Conservation (phyloP, 163 green algal genomes). For the Chloromonas sp. region DNA sequence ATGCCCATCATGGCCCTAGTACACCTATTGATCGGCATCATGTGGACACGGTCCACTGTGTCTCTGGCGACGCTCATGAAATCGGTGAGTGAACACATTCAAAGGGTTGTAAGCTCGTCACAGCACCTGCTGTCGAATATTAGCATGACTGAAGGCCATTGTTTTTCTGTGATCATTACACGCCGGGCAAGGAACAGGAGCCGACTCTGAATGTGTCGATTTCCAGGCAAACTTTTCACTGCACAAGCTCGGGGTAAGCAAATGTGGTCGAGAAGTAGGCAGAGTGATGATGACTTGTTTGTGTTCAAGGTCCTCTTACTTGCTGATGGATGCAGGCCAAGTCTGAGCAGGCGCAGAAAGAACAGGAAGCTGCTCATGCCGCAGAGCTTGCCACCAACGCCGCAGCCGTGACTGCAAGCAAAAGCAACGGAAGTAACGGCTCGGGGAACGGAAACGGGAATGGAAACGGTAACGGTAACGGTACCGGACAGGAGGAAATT, state of each 20-base stretch:
- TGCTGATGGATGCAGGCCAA: not conserved
- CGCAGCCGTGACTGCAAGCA: not conserved
- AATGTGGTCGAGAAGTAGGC: not conserved
- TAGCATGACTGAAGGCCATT: not conserved
- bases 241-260: not conserved
- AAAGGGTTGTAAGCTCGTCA: not conserved
- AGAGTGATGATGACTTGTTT: not conserved
- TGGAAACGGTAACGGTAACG: not conserved
- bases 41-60: conserved; percentile 40
- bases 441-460: not conserved
- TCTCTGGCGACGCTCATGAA: conserved; percentile 6
- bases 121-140: not conserved
- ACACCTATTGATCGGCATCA: conserved; percentile 41
- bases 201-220: too few species aligned
- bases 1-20: conserved; percentile 54
- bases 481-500: too few species aligned
- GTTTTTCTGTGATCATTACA: not conserved
- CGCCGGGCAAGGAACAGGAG: not conserved
- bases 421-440: not conserved
- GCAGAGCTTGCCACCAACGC: not conserved
- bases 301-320: too few species aligned
- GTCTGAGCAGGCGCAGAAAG: not conserved
- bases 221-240: too few species aligned
- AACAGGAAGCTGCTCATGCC: not conserved
- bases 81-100: not conserved